Percentiles rank a stretch among this genome's conserved stretches.
These are phyloP conservation scores for Aquanectria penicillioides DNA, from an alignment of 2,329 filamentous ascomycete species.

Conservation along the genomic window DNA sequence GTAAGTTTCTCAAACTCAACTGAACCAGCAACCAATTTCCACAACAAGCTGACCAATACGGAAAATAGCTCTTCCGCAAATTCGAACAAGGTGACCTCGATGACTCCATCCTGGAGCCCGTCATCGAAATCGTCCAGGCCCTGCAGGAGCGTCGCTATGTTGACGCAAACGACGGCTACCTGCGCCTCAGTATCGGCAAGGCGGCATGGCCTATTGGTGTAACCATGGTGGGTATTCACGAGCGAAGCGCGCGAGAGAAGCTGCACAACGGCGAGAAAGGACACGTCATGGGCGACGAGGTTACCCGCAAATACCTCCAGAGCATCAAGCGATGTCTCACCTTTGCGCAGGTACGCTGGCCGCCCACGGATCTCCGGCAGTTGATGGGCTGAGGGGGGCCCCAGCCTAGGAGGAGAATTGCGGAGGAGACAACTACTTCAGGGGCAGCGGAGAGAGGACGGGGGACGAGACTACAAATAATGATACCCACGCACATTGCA, in stretches of 20 bases:
- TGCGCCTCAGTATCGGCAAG: conserved; percentile 92
- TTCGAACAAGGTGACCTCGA: conserved; percentile 85
- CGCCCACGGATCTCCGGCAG: conserved; percentile 89
- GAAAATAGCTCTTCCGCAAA: conserved; percentile 77
- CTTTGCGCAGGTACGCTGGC: conserved; percentile 97
- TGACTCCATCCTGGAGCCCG: conserved; percentile 79
- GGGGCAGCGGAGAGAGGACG: no score
- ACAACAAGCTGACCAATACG: conserved; percentile 11
- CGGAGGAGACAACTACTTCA: not conserved
- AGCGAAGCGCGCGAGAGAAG: conserved; percentile 94
- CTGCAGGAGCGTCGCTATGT: conserved; percentile 93
- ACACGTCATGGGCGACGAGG: conserved; percentile 97
- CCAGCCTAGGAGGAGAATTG: not conserved
- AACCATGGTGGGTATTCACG: conserved; percentile 99
- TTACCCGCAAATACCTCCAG: conserved; percentile 94
- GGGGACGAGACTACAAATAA: conserved; percentile 16
- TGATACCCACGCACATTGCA: conserved; percentile 33
- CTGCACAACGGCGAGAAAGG: conserved; percentile 88
- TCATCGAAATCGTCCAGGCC: conserved; percentile 91
- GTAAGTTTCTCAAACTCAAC: no score
- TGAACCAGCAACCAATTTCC: not conserved
- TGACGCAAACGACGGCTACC: conserved; percentile 94
- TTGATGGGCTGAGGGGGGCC: conserved; percentile 77
- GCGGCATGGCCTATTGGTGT: conserved; percentile 99
- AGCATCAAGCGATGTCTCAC: conserved; percentile 97